phyloP scores from a whole-genome alignment of 2,329 filamentous ascomycete species.

The Epichloe coenophiala region DNA sequence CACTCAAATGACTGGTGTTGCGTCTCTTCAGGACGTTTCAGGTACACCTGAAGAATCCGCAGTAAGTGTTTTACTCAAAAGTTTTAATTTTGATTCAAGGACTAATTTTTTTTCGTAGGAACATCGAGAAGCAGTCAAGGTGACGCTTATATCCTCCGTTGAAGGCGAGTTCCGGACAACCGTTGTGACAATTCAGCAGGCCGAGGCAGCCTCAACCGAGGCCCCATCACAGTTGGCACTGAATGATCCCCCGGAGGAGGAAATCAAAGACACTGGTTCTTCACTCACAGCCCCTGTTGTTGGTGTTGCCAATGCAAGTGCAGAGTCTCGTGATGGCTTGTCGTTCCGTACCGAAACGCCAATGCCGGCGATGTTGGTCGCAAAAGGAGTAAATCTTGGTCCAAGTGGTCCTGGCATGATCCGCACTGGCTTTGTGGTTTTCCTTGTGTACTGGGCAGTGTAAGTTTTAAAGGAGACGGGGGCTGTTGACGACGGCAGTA shows the following conservation, averaged over 20 bases:
- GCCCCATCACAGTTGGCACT: neutral
- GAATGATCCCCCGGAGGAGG: neutral
- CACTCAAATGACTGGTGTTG: neutral
- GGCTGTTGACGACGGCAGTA: neutral
- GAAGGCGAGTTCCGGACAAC: constrained; percentile 10
- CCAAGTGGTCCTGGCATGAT: neutral
- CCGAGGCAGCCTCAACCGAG: neutral
- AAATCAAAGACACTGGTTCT: neutral
- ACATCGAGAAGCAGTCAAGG: constrained; percentile 1
- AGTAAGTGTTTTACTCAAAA: neutral
- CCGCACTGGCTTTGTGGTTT: neutral
- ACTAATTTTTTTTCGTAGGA: neutral
- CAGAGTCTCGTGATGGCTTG: neutral
- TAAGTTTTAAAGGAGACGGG: neutral
- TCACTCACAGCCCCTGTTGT: neutral
- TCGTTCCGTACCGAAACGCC: neutral
- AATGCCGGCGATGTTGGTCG: constrained; percentile 1
- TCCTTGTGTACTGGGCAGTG: neutral
- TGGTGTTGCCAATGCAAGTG: neutral
- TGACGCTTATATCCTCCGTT: constrained; percentile 14
- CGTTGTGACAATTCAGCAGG: constrained; percentile 6
- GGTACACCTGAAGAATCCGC: neutral
- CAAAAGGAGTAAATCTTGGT: neutral
- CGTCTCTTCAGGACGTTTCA: neutral
- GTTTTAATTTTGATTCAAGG: neutral